These are phyloP conservation scores for Dovyalis caffra DNA, from an alignment of 345 rosid genomes.

Conservation along the genomic window DNA sequence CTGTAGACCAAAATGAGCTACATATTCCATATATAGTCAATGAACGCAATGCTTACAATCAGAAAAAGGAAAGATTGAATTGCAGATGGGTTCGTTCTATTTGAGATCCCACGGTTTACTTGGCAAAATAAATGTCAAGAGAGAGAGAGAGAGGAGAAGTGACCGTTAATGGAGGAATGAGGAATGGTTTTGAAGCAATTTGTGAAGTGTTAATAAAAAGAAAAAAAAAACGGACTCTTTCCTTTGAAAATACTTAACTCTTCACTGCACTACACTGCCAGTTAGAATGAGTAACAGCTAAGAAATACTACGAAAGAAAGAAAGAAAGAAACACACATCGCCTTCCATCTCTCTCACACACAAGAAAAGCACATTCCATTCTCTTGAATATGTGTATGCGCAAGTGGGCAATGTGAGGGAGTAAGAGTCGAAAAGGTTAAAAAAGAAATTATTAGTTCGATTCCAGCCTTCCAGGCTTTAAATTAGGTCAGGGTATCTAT, in stretches of 20 bases:
- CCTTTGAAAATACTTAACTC: neutral
- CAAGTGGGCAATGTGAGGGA: neutral
- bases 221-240: neutral
- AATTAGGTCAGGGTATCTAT: no score
- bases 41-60: slow-evolving; percentile 10
- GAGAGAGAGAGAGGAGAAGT: slow-evolving; percentile 13
- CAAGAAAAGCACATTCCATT: neutral
- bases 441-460: no score
- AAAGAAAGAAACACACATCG: neutral
- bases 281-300: slow-evolving; percentile 23
- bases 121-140: neutral
- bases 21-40: neutral
- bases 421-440: no score
- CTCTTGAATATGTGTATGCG: neutral
- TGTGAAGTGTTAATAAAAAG: neutral
- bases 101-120: slow-evolving; percentile 11
- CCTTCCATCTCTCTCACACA: neutral
- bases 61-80: neutral
- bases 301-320: slow-evolving; percentile 2
- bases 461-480: no score
- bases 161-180: slow-evolving; percentile 46
- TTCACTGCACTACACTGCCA: neutral
- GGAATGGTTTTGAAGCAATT: slow-evolving; percentile 28
- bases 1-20: neutral
- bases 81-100: neutral